Evolutionary conservation across 176 grass and related monocot species (phyloP).

Genomic region (Pontederia crassipes): DNA sequence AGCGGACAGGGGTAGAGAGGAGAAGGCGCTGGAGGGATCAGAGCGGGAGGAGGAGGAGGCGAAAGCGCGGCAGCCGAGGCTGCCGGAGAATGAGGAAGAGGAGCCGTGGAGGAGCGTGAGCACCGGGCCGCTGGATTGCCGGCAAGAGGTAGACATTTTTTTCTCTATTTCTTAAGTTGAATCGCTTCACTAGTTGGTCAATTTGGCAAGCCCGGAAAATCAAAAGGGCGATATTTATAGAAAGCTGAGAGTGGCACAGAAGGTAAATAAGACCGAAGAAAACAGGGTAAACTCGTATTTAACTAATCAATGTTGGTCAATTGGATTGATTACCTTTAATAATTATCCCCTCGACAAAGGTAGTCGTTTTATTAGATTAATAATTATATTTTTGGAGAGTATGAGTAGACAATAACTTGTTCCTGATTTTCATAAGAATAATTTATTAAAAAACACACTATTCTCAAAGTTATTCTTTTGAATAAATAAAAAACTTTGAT

Average conservation of each 20-base stretch:
- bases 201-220: conserved; percentile 6
- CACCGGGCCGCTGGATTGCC: conserved; percentile 22
- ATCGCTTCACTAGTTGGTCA: neutral
- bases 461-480: no score
- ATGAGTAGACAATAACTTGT: no score
- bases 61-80: neutral
- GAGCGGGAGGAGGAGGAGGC: conserved; percentile 15
- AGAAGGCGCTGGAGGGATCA: neutral
- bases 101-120: conserved; percentile 1
- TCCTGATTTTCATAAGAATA: no score
- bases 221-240: conserved; percentile 2
- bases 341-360: no score
- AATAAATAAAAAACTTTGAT: no score
- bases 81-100: neutral
- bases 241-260: neutral
- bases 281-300: no score
- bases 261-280: conserved; percentile 14
- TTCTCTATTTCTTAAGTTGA: neutral
- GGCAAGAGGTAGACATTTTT: conserved; percentile 14
- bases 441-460: no score
- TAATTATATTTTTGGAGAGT: no score
- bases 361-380: no score
- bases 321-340: no score
- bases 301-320: no score
- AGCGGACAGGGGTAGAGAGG: conserved; percentile 14